Evolutionary conservation across 2,329 filamentous ascomycete species (phyloP), one percentile per base, ranked within the genome.

Genomic region (Hypoxylon sp.): DNA sequence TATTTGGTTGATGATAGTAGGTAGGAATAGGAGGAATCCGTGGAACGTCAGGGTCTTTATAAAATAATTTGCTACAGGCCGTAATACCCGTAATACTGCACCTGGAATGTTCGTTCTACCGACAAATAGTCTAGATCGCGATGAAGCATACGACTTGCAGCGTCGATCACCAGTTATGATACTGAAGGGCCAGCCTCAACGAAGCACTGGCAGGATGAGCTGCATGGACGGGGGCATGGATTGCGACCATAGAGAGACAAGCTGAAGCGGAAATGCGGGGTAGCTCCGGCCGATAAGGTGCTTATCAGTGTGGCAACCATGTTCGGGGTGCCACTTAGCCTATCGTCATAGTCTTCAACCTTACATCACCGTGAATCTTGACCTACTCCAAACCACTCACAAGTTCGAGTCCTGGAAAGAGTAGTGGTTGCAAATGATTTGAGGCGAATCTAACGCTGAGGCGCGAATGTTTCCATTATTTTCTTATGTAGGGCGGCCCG

Each of bases 81-180:
- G 44, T 31, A 44, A 44, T 21, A 42, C 37, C 35, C 27, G 11
- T 10, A 19, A 15, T 17, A 35, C 19, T 13, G 29, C 55, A 61
- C 53, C 37, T 66, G 44, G 57, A 59, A 65, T 65, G 42, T 62
- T 62, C 31, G 32, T 21, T 54, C n/a, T 17, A 42, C 50, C 4
- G 13, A 29, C 32, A 46, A 29, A n/a, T 31, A 62, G 56, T 65
- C 60, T 67, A 65, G 69, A 67, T 63, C 60, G 57, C 53, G 55
- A 67, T 65, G 57, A 67, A 69, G 63, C 69, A 59, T 71, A 69
- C 69, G 66, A 71, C 61, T 32, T 69, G 53, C 60, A 65, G 50
- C 35, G 61, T 29, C 48, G 60, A 71, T 71, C 69, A 69, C 50
- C 61, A 62, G 69, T 51, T 71, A 54, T 54, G 13, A 24, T 46